Evolutionary conservation across 1,139 yeast species (phyloP).

Genomic region (Geotrichum europaeum): DNA sequence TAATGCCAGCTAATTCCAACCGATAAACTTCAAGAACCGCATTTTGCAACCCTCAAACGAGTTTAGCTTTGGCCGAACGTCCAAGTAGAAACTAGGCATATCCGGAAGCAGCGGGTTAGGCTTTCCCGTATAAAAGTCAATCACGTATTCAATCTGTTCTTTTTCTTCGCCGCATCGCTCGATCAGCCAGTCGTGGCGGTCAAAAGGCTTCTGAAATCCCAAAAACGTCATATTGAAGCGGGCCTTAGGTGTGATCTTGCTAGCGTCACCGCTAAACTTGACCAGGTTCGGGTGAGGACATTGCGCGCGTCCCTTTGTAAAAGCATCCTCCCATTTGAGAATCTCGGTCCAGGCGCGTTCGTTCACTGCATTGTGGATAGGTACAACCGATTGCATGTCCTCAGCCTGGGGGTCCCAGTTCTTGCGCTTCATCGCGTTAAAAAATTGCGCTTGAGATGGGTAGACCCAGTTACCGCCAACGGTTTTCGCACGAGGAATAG

Average conservation of each 20-base stretch:
- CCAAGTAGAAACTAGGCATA: constrained; percentile 65
- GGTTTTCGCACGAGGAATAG: constrained; percentile 74
- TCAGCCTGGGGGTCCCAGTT: constrained; percentile 75
- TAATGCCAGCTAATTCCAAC: constrained; percentile 33
- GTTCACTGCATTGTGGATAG: constrained; percentile 89
- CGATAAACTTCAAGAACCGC: constrained; percentile 56
- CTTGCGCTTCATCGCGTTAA: constrained; percentile 87
- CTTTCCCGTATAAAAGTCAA: constrained; percentile 78
- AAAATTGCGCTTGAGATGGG: constrained; percentile 93
- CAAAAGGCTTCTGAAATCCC: constrained; percentile 80
- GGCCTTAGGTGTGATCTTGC: constrained; percentile 83
- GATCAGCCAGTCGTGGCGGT: constrained; percentile 94
- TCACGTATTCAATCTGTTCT: constrained; percentile 70
- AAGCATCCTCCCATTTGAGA: constrained; percentile 63
- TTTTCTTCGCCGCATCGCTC: constrained; percentile 65
- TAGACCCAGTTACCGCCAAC: constrained; percentile 72
- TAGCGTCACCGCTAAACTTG: constrained; percentile 83
- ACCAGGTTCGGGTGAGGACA: constrained; percentile 46
- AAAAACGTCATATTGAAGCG: constrained; percentile 53
- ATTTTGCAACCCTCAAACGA: constrained; percentile 71
- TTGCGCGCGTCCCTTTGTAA: constrained; percentile 46
- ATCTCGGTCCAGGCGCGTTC: constrained; percentile 91
- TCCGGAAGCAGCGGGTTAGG: constrained; percentile 43
- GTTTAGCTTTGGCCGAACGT: constrained; percentile 87
- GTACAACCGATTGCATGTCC: constrained; percentile 89